These are phyloP conservation scores for Venturiaceae sp. DNA, from an alignment of 2,329 filamentous ascomycete species.

Conservation along the genomic window DNA sequence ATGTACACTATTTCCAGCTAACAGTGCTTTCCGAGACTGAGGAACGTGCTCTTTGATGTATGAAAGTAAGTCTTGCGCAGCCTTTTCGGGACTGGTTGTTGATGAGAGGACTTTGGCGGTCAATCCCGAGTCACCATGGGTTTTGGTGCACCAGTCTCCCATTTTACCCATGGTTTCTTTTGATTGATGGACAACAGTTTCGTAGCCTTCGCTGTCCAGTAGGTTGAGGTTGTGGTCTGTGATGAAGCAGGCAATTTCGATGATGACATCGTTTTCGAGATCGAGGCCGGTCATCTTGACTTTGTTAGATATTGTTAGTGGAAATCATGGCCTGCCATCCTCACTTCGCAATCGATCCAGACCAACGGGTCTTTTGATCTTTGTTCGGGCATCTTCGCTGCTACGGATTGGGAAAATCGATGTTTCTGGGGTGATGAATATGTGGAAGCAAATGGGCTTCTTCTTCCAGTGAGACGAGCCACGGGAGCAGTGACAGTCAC, in stretches of 20 bases:
- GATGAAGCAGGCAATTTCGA: slow-evolving; percentile 87
- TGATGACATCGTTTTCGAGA: slow-evolving; percentile 68
- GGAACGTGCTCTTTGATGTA: slow-evolving; percentile 72
- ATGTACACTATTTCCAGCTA: slow-evolving; percentile 91
- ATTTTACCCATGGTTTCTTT: slow-evolving; percentile 64
- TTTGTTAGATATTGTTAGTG: slow-evolving; percentile 4
- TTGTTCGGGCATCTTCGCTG: slow-evolving; percentile 31
- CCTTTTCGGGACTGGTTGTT: slow-evolving; percentile 58
- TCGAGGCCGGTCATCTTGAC: slow-evolving; percentile 84
- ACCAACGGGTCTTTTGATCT: slow-evolving; percentile 59
- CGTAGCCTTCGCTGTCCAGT: slow-evolving; percentile 68
- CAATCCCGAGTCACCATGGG: slow-evolving; percentile 73
- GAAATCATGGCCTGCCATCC: background rate
- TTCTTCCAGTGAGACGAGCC: too few species aligned
- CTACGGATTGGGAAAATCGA: too few species aligned
- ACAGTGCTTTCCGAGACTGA: slow-evolving; percentile 53
- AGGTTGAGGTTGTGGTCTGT: slow-evolving; percentile 72
- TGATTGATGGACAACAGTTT: slow-evolving; percentile 66
- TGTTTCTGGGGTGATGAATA: too few species aligned
- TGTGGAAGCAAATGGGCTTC: too few species aligned
- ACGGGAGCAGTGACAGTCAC: too few species aligned
- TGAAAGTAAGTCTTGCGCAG: slow-evolving; percentile 60
- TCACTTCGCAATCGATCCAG: slow-evolving; percentile 74
- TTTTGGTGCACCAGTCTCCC: slow-evolving; percentile 79
- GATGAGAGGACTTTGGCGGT: slow-evolving; percentile 68